Conservation (phyloP, 495 filamentous ascomycete genomes). For the Daldinia grandis region DNA sequence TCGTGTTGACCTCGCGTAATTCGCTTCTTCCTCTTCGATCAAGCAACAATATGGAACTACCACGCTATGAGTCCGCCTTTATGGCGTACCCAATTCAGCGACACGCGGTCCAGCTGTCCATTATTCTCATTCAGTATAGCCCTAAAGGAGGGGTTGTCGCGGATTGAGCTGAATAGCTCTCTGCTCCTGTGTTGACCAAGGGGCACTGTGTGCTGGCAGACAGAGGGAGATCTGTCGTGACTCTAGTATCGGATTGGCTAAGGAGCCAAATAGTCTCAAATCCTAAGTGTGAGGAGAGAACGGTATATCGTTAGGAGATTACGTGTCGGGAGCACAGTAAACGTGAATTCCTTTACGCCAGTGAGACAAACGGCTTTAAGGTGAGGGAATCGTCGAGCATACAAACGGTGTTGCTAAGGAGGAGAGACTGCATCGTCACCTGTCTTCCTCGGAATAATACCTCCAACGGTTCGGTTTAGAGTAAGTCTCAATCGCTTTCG, state of each 20-base stretch:
- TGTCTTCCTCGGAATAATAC: neutral
- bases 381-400: neutral
- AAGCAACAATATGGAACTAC: constrained; percentile 42
- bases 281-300: constrained; percentile 4
- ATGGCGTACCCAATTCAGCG: constrained; percentile 46
- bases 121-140: constrained; percentile 63
- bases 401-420: neutral
- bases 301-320: neutral
- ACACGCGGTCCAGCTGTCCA: constrained; percentile 44
- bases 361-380: neutral
- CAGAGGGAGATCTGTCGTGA: constrained; percentile 19
- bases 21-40: constrained; percentile 8
- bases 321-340: neutral
- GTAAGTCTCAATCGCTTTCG: neutral
- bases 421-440: neutral
- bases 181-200: constrained; percentile 48
- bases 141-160: constrained; percentile 76
- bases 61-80: constrained; percentile 30
- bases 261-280: constrained; percentile 40
- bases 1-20: constrained; percentile 18
- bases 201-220: constrained; percentile 20
- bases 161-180: constrained; percentile 57
- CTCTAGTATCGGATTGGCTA: constrained; percentile 39
- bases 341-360: constrained; percentile 11
- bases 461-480: neutral